Conservation (phyloP, 2,329 filamentous ascomycete species). For the Nemania serpens region DNA sequence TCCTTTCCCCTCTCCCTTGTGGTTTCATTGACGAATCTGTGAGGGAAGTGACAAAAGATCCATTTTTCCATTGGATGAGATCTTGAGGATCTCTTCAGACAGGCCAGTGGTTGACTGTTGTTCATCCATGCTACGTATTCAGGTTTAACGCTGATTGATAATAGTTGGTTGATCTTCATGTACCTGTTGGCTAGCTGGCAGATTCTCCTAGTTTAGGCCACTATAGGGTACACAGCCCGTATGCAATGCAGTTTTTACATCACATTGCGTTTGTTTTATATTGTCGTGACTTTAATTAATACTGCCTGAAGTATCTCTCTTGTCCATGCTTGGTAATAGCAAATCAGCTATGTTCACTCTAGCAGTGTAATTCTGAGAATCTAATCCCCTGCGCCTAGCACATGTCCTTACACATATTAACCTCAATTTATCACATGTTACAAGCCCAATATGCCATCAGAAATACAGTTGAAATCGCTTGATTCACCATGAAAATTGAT, state of each 20-base stretch:
- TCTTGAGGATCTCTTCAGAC: neutral
- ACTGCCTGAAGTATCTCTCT: neutral
- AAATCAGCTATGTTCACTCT: neutral
- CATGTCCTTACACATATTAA: no score
- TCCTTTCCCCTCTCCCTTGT: no score
- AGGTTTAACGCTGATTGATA: no score
- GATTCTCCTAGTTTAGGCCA: neutral
- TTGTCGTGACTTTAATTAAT: neutral
- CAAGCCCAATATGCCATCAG: neutral
- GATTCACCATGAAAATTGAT: slow-evolving; percentile 21
- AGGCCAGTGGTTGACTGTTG: no score
- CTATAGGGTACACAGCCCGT: neutral
- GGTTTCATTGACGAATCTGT: no score
- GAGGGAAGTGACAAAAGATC: no score
- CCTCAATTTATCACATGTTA: neutral
- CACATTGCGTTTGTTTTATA: neutral
- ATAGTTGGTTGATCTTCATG: neutral
- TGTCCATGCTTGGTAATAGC: neutral
- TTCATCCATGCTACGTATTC: no score
- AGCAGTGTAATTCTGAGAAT: neutral
- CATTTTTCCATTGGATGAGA: no score
- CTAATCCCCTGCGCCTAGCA: no score
- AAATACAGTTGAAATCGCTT: neutral
- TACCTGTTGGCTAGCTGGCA: neutral
- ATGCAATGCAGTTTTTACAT: neutral